Evolutionary conservation across 371 early-diverging fungal species (phyloP), one percentile per base, ranked within the genome.

Genomic region (Zychaea mexicana): DNA sequence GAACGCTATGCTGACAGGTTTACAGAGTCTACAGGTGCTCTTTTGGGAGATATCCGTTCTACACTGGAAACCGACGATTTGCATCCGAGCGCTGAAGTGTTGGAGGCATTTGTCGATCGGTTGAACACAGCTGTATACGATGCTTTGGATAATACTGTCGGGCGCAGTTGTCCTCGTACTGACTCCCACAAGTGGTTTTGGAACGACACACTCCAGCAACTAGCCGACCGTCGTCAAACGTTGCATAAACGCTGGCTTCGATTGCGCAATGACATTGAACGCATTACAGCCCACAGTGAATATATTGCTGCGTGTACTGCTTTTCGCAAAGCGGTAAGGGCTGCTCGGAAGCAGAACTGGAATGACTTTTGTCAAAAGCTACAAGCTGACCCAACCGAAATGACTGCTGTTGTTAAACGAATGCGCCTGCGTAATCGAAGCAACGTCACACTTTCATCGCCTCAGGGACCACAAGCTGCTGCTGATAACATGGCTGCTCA

Each of bases 281-380:
- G 52, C 27, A 47, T 61, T 38, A 54, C 28, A 21, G 62, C 62
- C 31, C 21, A 62, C 33, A 21, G 19, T 26, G 53, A 19, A 6
- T 62, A 53, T 52, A 38, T 28, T 17, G 17, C 26, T 9, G 54
- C 54, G 12, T 55, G 62, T 27, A 33, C 39, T 15, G 42, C 21
- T 0, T 54, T 62, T 26, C 4, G 54, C 2, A 26, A 33, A 27
- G 62, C 62, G 13, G 55, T 62, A 38, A 3, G 27, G 17, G 28
- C 33, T 21, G 26, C 46, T n/a, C 58, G 49, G 32, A 19, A 59
- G 32, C 49, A 68, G 57, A 63, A 66, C 7, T 68, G 66, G 66
- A 15, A 33, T 2, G 63, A 57, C 4, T 58, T 57, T 30, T 64
- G 64, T 38, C 56, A 63, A 21, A 42, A 63, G 0, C 27, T 55